phyloP scores from a whole-genome alignment of 2,329 filamentous ascomycete species.

The Colletotrichum sp. region DNA sequence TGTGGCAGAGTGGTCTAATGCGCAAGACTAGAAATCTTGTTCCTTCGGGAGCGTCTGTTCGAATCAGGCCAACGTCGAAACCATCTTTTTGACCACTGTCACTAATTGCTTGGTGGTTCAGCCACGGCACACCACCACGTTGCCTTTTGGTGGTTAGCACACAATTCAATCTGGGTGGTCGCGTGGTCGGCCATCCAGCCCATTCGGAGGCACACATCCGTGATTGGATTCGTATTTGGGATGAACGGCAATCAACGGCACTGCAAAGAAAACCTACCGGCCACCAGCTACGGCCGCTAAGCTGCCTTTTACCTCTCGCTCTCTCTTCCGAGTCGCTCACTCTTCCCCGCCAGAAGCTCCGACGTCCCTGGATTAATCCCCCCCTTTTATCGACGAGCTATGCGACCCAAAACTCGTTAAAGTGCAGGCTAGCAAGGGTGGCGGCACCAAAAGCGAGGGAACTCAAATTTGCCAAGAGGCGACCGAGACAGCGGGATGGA shows the following conservation, averaged over 20 bases:
- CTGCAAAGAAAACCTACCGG: background rate
- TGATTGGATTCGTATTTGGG: background rate
- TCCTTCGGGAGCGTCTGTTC: constrained; percentile 22
- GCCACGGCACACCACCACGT: background rate
- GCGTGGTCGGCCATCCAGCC: background rate
- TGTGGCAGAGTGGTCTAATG: constrained; percentile 23
- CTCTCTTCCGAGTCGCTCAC: background rate
- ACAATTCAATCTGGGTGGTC: background rate
- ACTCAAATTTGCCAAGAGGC: background rate
- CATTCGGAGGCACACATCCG: background rate
- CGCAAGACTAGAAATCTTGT: constrained; percentile 23
- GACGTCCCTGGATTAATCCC: background rate
- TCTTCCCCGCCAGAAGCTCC: background rate
- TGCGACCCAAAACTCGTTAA: background rate
- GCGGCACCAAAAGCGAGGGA: background rate
- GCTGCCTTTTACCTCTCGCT: background rate
- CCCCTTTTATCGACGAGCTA: background rate
- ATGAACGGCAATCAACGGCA: background rate
- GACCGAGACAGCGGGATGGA: background rate
- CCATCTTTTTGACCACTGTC: background rate
- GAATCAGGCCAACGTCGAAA: constrained; percentile 19
- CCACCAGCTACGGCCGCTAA: background rate
- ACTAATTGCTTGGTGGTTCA: background rate
- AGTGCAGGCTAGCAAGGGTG: background rate
- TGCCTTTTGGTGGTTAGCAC: background rate